Conservation (phyloP, 345 rosid genomes). For the Ricinus communis region DNA sequence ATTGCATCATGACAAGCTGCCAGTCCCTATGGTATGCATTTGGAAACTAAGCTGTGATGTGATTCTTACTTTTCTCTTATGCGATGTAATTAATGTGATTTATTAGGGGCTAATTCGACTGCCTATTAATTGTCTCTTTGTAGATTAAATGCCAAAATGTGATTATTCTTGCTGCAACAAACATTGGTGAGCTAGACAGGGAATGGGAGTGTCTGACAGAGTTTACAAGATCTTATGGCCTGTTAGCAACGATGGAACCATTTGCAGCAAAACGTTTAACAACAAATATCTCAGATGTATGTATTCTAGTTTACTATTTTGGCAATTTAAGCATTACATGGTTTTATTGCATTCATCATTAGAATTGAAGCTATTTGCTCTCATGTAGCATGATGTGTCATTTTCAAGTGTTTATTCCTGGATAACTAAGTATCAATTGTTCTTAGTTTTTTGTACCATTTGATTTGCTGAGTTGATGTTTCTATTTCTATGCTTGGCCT, state of each 20-base stretch:
- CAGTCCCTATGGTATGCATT: conserved; percentile 78
- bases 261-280: conserved; percentile 47
- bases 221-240: conserved; percentile 45
- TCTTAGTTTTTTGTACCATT: neutral
- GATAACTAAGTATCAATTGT: neutral
- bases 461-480: neutral
- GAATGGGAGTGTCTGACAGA: conserved; percentile 90
- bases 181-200: conserved; percentile 61
- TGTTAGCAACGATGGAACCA: conserved; percentile 50
- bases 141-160: conserved; percentile 88
- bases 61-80: neutral
- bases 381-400: neutral
- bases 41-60: conserved; percentile 12
- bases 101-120: neutral
- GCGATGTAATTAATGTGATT: neutral
- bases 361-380: neutral
- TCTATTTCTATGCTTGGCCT: neutral
- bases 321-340: neutral
- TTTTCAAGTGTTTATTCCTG: neutral
- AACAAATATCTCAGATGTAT: conserved; percentile 69
- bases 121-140: conserved; percentile 16
- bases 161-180: conserved; percentile 73
- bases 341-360: neutral
- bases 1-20: conserved; percentile 80
- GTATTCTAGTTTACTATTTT: conserved; percentile 14